Base-by-base conservation (phyloP, 495 filamentous ascomycete genomes). In the Collariella sp. region DNA sequence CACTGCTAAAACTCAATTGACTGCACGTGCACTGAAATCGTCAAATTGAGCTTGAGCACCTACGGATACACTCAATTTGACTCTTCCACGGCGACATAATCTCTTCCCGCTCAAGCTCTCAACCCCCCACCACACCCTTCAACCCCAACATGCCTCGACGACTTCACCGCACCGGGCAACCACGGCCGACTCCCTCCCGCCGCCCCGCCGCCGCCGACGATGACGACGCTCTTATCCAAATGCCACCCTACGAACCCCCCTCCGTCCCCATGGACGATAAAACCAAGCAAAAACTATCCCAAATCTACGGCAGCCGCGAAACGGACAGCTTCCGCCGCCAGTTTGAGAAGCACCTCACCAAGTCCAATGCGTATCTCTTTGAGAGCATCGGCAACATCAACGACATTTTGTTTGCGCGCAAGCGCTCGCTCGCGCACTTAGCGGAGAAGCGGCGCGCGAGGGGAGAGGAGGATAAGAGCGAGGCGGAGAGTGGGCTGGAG, bases 171-270 rank as follows among this genome's bases (percentile, higher is more conserved):
- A 46, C 46, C 42, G 53, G 36, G 41, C 53, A 50, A 22, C 51
- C 36, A 7, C 38, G 38, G 33, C 11, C 49, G 40, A n/a, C 33
- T 3, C n/a, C 41, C 4, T 19, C 50, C n/a, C 31, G 33, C 2
- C 41, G 33, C 24, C 7, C 54, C 0, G 40, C 23, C 2, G 19
- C 33, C 13, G 49, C 23, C 2, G 19, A 23, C 13, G 49, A 33
- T 4, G 46, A 38, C 26, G 38, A 53, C 19, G 51, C 47, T 20
- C 54, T 63, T 24, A 62, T 68, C 12, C 62, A 70, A 0, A 67
- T 85, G 9, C 84, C 83, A 3, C 61, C 71, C 7, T 87, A 88
- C 65, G 73, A 87, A 57, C 62, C 77, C 1, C 82, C 77, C 12
- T 59, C 72, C 16, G 76, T 70, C 31, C 75, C 83, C 11, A 77